Evolutionary conservation across 208 protist genomes (phyloP), one percentile per base, ranked within the genome.

Genomic region (Acanthamoeba royreba): DNA sequence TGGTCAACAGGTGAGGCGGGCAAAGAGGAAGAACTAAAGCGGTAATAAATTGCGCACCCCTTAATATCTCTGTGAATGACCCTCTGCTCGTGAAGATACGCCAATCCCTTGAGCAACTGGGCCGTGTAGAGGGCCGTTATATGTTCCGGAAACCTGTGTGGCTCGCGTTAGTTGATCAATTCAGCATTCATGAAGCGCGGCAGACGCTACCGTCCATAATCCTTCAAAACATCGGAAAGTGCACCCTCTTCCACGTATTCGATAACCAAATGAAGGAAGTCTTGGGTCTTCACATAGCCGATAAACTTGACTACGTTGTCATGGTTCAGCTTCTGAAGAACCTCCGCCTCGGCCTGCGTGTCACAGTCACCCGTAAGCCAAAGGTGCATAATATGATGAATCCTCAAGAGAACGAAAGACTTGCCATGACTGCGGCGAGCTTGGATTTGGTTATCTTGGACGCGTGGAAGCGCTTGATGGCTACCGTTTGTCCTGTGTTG

Each of bases 21-120:
- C 31, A 22, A 90, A 22, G 40, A 17, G 22, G 22, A 66, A 63
- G 2, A 4, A 90, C 9, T 7, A 43, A 61, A 35, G 17, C 47
- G 61, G 5, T 4, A 43, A 63, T n/a, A n/a, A n/a, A n/a, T n/a
- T n/a, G 38, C 43, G 81, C 38, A 87, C 38, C 96, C 98, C 72
- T 98, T 98, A 86, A 98, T 98, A 90, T 98, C 98, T 22, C 97
- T 28, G 92, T 98, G 98, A 53, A 98, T 97, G 28, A 98, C 97
- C 94, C 92, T 97, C 45, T 98, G 96, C 11, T 94, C 77, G 93
- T 99, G 98, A 0, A 99, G 90, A 83, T 98, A 99, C 22, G 96
- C 87, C 1, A 99, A 94, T 19, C 98, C 98, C 43, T 96, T 87
- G 11, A 99, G 94, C 1, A 98, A 96, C 92, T 99, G 98, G 13